Evolutionary conservation across 2,329 filamentous ascomycete genomes (phyloP), one percentile per base, ranked within the genome.

Genomic region (Hymenoscyphus occultus): DNA sequence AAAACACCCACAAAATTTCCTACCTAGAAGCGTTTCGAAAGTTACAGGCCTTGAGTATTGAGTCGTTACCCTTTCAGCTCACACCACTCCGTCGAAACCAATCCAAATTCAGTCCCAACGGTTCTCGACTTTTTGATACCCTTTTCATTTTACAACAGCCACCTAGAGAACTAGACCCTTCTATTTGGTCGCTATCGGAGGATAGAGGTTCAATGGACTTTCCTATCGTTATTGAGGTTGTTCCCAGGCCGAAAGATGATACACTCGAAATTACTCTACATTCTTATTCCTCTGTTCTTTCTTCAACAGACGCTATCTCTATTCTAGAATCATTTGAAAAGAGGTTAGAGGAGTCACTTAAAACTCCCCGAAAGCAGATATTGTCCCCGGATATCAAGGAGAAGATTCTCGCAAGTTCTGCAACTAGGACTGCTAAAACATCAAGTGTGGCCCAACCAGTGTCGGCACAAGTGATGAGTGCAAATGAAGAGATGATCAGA

Each of bases 71-170:
- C 0, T 88, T 89, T 70, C 92, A 97, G 68, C 85, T 96, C 60
- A 91, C 89, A 0, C 86, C 92, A 1, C 77, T 96, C 32, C 85
- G 93, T 31, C 83, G 83, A 0, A 86, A 96, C 14, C 92, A 94
- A 71, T 78, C 78, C 1, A 77, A 81, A 70, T 69, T 79, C 72
- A 71, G 78, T 68, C 65, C 76, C 64, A 74, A 82, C 64, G 81
- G 83, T 1, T 77, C 77, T 19, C 81, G 81, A 13, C 78, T 97
- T 0, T 97, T 97, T 74, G 91, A 96, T 73, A 91, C 90, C 1
- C 78, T 97, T 39, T 79, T 97, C 16, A 84, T 97, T 59, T 79
- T 97, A 12, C 93, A 97, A 73, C 87, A 89, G 56, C 81, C 84
- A 0, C 72, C 80, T 6, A 83, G 85, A 39, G 79, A 83, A 2